Base-by-base conservation (phyloP, 805 yeast species). In the Maudiozyma serrabonitensis region DNA sequence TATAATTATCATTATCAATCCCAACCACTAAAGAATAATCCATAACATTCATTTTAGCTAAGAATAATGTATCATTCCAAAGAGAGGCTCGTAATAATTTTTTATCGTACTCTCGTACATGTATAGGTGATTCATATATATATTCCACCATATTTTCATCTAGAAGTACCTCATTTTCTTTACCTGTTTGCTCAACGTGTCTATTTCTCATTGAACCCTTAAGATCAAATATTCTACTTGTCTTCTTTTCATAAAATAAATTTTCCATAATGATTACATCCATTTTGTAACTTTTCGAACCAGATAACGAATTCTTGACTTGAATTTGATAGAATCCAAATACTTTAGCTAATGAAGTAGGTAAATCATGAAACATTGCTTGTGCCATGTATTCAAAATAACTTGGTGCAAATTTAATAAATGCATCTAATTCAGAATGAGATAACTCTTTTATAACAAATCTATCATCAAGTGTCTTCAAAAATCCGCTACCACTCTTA, bases 101-200 rank as follows among this genome's bases (percentile, higher is more conserved):
- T 62, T 93, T 93, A 62, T 89, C 91, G 58, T 89, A 90, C 59
- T 91, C 97, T 51, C 91, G 74, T 6, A 93, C 95, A 72, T 88
- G 95, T 37, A 93, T 76, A 0, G 99, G 99, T 23, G 95, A 84
- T 64, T 93, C 99, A 61, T 88, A 93, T 51, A 95, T 91, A 63
- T 88, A 93, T 62, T 93, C 99, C 52, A 93, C 95, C 99, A 93
- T 93, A 62, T 93, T 93, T 60, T 93, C 99, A 67, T 93, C 99
- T 49, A 93, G 69, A 25, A 93, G 69, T 1, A 93, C 99, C 66
- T 93, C 98, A 61, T 93, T 89, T 54, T 85, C 96, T 60, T 81
- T 83, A 6, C 99, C 99, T 0, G 99, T 95, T 64, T 91, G 96
- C 57, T 90, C 84, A 37, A 91, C 99, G 60, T 91, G 97, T 55